phyloP scores from a whole-genome alignment of 495 filamentous ascomycete species.

The Penicillium waksmanii region DNA sequence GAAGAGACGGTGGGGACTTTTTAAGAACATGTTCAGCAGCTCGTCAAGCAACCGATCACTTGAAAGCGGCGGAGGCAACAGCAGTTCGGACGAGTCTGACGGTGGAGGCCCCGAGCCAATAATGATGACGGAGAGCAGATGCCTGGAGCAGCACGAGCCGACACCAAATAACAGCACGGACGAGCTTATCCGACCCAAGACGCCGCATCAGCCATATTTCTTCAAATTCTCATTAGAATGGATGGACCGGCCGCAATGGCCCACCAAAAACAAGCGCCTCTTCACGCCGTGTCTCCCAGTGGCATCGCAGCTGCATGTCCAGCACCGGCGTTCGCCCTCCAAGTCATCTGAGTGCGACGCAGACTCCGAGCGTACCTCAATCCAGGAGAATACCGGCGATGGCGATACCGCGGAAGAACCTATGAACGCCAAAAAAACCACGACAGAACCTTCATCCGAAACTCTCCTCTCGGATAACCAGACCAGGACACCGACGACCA shows the following conservation, averaged over 20 bases:
- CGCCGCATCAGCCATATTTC: constrained; percentile 61
- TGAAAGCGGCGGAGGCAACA: constrained; percentile 35
- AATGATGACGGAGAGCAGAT: constrained; percentile 30
- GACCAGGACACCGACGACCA: constrained; percentile 20
- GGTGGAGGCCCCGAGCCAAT: constrained; percentile 31
- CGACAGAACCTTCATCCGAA: constrained; percentile 12
- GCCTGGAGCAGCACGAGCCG: constrained; percentile 34
- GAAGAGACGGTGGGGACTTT: constrained; percentile 70
- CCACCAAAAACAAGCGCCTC: constrained; percentile 62
- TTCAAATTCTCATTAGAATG: constrained; percentile 84
- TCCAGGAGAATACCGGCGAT: constrained; percentile 23
- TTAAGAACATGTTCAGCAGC: constrained; percentile 66
- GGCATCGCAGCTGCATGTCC: constrained; percentile 57
- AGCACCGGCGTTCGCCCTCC: constrained; percentile 36
- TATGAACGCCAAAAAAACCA: constrained; percentile 7
- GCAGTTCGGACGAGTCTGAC: constrained; percentile 47
- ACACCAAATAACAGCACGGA: constrained; percentile 28
- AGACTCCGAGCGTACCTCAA: constrained; percentile 26
- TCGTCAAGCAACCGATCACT: constrained; percentile 32
- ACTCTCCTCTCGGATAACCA: not conserved
- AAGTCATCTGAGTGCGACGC: constrained; percentile 35
- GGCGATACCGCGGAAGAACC: constrained; percentile 12
- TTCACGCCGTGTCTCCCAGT: constrained; percentile 76
- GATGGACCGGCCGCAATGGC: constrained; percentile 60
- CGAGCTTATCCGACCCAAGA: constrained; percentile 39